These are phyloP conservation scores for Clarkia xantiana DNA, from an alignment of 345 rosid genomes.

Conservation along the genomic window DNA sequence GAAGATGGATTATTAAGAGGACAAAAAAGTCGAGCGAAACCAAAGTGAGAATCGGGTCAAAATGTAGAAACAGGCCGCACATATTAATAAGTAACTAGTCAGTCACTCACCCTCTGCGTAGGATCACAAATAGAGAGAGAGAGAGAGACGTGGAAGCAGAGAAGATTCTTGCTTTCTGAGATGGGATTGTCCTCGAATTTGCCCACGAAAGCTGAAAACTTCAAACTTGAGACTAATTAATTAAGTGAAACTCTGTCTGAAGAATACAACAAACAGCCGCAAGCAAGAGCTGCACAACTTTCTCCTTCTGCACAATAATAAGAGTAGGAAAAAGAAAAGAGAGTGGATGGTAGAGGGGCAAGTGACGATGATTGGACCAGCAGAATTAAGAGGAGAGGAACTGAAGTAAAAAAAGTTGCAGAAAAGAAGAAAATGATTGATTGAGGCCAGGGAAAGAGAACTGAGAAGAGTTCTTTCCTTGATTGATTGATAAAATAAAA, in stretches of 20 bases:
- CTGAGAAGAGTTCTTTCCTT: background rate
- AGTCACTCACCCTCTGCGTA: background rate
- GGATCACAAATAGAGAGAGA: background rate
- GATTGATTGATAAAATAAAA: background rate
- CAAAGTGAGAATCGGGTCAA: slow-evolving; percentile 1
- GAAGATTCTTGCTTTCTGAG: background rate
- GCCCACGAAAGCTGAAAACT: slow-evolving; percentile 1
- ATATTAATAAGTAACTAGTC: background rate
- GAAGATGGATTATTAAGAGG: background rate
- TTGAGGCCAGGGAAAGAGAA: background rate
- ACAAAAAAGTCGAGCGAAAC: background rate
- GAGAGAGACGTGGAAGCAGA: slow-evolving; percentile 7
- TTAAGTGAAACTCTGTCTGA: background rate
- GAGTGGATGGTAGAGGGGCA: background rate
- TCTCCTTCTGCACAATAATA: background rate
- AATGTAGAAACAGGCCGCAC: slow-evolving; percentile 2
- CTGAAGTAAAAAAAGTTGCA: background rate
- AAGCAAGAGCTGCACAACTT: background rate
- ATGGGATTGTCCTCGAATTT: background rate
- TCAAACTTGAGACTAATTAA: background rate
- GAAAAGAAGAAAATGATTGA: slow-evolving; percentile 3
- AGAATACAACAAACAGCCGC: background rate
- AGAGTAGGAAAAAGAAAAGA: background rate
- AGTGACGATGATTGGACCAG: slow-evolving; percentile 1
- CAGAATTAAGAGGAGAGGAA: background rate